Conservation (phyloP, 257 asterid genomes). For the Nicotiana sylvestris region DNA sequence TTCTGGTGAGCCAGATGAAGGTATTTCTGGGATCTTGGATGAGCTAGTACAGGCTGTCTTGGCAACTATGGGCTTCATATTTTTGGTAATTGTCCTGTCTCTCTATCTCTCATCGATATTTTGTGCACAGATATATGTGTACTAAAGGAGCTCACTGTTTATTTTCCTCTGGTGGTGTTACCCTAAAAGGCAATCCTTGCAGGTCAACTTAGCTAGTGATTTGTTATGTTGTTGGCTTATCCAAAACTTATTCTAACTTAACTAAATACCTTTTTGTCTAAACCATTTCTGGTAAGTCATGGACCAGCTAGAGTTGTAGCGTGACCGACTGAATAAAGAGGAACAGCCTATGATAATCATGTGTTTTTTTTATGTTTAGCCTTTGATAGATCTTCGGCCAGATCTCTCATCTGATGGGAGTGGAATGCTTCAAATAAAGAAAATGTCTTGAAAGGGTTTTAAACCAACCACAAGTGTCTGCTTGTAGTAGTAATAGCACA, state of each 20-base stretch:
- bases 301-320: background rate
- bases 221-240: background rate
- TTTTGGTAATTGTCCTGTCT: constrained; percentile 38
- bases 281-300: background rate
- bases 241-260: background rate
- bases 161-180: background rate
- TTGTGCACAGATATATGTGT: background rate
- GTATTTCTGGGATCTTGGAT: constrained; percentile 34
- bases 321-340: background rate
- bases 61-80: constrained; percentile 53
- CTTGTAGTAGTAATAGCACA: background rate
- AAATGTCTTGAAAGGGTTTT: background rate
- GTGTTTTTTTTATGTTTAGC: background rate
- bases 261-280: background rate
- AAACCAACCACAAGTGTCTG: background rate
- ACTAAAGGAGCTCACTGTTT: background rate
- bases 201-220: background rate
- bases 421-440: background rate
- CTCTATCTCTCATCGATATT: background rate
- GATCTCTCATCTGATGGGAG: background rate
- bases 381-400: background rate
- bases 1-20: constrained; percentile 45
- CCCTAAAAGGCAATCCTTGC: background rate
- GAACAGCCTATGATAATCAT: background rate
- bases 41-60: constrained; percentile 53